Conservation (phyloP, 371 early-diverging fungal species). For the Mucor lusitanicus region DNA sequence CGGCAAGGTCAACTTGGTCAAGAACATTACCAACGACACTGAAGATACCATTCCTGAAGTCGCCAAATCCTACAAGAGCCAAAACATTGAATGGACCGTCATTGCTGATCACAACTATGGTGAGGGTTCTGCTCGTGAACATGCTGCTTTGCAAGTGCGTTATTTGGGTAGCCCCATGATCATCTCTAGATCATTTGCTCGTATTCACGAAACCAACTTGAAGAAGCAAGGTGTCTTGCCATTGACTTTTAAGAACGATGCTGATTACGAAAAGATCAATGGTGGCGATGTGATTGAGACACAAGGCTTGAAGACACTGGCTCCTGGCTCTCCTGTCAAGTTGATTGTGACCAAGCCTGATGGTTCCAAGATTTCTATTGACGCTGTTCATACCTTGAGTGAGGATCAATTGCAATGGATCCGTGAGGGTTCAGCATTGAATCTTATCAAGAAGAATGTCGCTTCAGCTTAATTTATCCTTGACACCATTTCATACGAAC, state of each 20-base stretch:
- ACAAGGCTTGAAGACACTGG: conserved; percentile 71
- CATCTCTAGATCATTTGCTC: conserved; percentile 91
- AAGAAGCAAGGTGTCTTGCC: conserved; percentile 98
- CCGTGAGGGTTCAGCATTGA: conserved; percentile 89
- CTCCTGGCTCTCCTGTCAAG: conserved; percentile 63
- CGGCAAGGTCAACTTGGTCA: conserved; percentile 81
- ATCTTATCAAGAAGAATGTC: conserved; percentile 54
- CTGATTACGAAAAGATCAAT: conserved; percentile 79
- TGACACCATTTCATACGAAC: not conserved
- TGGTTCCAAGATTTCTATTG: conserved; percentile 62
- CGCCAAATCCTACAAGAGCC: conserved; percentile 85
- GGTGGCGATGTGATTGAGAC: conserved; percentile 83
- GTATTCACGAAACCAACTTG: conserved; percentile 98
- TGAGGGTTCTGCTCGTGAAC: conserved; percentile 97
- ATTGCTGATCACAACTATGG: conserved; percentile 97
- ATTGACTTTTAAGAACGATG: conserved; percentile 82
- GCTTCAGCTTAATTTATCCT: not conserved
- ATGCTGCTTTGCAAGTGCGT: conserved; percentile 94
- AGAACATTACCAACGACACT: conserved; percentile 68
- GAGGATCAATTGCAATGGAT: conserved; percentile 94
- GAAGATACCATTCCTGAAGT: conserved; percentile 87
- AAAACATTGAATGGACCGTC: conserved; percentile 88
- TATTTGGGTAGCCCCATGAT: conserved; percentile 91
- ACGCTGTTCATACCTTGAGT: conserved; percentile 89
- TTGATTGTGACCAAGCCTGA: conserved; percentile 53